Conservation (phyloP, 495 filamentous ascomycete genomes). For the Letharia columbiana region DNA sequence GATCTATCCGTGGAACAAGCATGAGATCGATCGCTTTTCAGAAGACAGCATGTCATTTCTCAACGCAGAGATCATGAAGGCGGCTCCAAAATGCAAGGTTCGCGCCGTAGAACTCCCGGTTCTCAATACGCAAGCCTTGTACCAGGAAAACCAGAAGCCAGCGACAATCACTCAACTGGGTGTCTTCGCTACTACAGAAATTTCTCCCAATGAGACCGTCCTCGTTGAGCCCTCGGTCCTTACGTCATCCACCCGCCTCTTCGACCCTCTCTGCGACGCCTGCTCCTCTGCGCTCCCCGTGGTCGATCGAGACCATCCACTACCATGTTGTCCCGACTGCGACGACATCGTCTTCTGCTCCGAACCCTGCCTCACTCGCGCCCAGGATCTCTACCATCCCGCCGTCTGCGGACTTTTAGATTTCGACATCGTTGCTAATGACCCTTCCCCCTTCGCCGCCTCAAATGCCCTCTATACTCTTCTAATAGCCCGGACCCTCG, state of each 20-base stretch:
- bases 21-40: constrained; percentile 79
- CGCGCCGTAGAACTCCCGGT: constrained; percentile 62
- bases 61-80: constrained; percentile 53
- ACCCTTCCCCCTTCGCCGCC: constrained; percentile 61
- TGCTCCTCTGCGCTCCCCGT: constrained; percentile 69
- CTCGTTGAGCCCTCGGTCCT: constrained; percentile 70
- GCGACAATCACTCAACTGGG: constrained; percentile 67
- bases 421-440: constrained; percentile 70
- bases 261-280: constrained; percentile 75
- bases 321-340: constrained; percentile 64
- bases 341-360: constrained; percentile 83
- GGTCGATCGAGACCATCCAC: constrained; percentile 36
- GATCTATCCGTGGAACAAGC: constrained; percentile 85
- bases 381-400: constrained; percentile 71
- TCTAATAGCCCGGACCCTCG: constrained; percentile 68
- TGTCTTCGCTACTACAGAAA: constrained; percentile 77
- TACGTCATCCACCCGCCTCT: constrained; percentile 71
- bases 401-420: constrained; percentile 74
- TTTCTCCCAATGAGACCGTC: constrained; percentile 66
- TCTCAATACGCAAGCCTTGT: constrained; percentile 43
- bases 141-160: constrained; percentile 23
- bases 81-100: constrained; percentile 64
- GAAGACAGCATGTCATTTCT: constrained; percentile 56
- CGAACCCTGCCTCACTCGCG: constrained; percentile 57
- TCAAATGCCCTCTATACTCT: constrained; percentile 72